phyloP scores from a whole-genome alignment of 495 filamentous ascomycete genomes.

The Penicillium bialowiezense region DNA sequence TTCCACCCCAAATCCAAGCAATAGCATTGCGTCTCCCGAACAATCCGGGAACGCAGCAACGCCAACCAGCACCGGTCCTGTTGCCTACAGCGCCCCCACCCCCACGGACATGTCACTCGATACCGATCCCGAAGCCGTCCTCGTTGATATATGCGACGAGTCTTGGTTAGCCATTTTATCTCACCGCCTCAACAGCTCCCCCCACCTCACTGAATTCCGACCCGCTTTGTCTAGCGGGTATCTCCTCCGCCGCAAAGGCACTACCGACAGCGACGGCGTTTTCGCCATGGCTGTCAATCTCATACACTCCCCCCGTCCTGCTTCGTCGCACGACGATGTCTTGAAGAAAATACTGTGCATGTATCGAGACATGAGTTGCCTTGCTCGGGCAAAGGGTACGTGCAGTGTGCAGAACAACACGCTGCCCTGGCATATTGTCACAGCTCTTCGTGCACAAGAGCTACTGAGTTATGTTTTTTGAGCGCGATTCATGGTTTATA shows the following conservation, averaged over 20 bases:
- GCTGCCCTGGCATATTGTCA: slow-evolving; percentile 83
- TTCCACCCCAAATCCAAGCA: slow-evolving; percentile 46
- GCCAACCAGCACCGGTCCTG: slow-evolving; percentile 12
- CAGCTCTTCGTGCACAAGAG: slow-evolving; percentile 63
- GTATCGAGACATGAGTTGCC: slow-evolving; percentile 70
- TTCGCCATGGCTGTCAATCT: slow-evolving; percentile 65
- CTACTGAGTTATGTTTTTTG: slow-evolving; percentile 45
- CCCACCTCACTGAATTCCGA: slow-evolving; percentile 59
- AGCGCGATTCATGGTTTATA: not conserved
- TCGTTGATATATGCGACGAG: slow-evolving; percentile 76
- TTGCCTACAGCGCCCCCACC: slow-evolving; percentile 49
- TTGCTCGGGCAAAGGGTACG: slow-evolving; percentile 69
- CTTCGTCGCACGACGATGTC: slow-evolving; percentile 51
- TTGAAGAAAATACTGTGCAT: slow-evolving; percentile 70
- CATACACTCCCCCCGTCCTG: slow-evolving; percentile 51
- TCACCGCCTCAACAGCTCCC: slow-evolving; percentile 68
- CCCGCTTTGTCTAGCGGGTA: slow-evolving; percentile 69
- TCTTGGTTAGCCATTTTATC: slow-evolving; percentile 74
- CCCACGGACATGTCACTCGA: slow-evolving; percentile 54
- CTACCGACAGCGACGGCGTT: slow-evolving; percentile 58
- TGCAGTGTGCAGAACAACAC: slow-evolving; percentile 59
- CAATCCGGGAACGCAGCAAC: slow-evolving; percentile 37
- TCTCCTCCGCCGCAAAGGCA: slow-evolving; percentile 70
- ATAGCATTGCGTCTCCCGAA: slow-evolving; percentile 43
- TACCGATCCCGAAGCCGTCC: slow-evolving; percentile 66